Evolutionary conservation across 164 flowering plant species (phyloP).

Genomic region (Vitis vinifera): ASM3070453v1 NC_081823.1:6776001-6776500

Average conservation of each 20-base stretch:
- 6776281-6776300: not conserved
- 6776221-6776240: too few species aligned
- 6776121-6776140: not conserved
- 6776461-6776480: conserved; percentile 61
- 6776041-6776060: not conserved
- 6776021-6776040: conserved; percentile 4
- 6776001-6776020: conserved; percentile 73
- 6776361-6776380: not conserved
- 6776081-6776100: not conserved
- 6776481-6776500: conserved; percentile 64
- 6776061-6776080: not conserved
- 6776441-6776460: conserved; percentile 43
- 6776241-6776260: too few species aligned
- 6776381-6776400: not conserved
- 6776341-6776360: not conserved
- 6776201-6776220: too few species aligned
- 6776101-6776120: not conserved
- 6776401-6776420: not conserved
- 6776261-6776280: not conserved
- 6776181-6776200: too few species aligned
- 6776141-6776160: not conserved
- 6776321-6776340: not conserved
- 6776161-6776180: too few species aligned
- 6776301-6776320: not conserved
- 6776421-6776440: conserved; percentile 2